phyloP scores from a whole-genome alignment of 2,329 filamentous ascomycete species.

The Triangularia verruculosa region DNA sequence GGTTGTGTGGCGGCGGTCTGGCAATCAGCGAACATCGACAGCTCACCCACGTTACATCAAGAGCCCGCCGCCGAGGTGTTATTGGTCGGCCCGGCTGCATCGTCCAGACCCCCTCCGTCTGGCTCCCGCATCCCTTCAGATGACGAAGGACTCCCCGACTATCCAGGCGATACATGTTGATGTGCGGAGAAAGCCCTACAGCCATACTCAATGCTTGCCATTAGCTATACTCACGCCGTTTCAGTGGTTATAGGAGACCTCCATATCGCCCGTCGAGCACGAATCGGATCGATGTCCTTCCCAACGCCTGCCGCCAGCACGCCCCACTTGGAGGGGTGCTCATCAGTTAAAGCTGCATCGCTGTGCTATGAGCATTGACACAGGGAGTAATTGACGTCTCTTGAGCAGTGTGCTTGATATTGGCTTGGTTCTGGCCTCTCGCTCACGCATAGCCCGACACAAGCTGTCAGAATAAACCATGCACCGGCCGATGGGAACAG shows the following conservation, averaged over 20 bases:
- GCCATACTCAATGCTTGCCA: background rate
- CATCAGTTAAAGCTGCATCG: background rate
- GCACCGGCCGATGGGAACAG: background rate
- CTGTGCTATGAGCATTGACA: background rate
- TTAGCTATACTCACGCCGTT: background rate
- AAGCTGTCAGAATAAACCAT: background rate
- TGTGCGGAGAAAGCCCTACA: background rate
- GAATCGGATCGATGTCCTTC: slow-evolving; percentile 6
- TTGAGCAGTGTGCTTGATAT: background rate
- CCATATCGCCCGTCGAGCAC: background rate
- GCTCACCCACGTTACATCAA: background rate
- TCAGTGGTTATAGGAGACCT: background rate
- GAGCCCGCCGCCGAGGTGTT: background rate
- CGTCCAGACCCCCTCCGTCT: background rate
- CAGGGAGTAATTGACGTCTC: background rate
- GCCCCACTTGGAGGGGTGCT: background rate
- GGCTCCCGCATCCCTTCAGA: background rate
- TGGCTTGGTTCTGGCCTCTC: background rate
- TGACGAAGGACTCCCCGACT: background rate
- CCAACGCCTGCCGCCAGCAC: background rate
- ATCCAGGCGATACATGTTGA: background rate
- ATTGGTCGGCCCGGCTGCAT: background rate
- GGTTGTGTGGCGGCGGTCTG: background rate
- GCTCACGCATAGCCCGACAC: background rate
- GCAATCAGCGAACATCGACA: background rate